Base-by-base conservation (phyloP, 257 asterid species). In the Lycium ferocissimum region DNA sequence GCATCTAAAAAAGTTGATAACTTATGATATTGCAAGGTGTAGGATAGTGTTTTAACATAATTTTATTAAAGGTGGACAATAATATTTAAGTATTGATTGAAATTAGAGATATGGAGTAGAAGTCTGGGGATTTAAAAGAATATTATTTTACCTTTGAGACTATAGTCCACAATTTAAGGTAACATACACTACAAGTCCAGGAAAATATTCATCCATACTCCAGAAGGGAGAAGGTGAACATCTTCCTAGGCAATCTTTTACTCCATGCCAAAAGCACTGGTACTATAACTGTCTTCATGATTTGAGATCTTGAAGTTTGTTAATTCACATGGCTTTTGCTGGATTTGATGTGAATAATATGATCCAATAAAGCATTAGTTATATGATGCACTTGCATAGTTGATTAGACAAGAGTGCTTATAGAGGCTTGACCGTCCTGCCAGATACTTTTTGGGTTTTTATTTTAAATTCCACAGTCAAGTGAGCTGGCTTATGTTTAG, bases 401-500 rank as follows among this genome's bases (percentile, higher is more conserved):
- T 51, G 63, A 76, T 51, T 76, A 76, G 63, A 14, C 26, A 78
- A 51, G 33, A 53, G 49, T 18, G 45, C 40, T 3, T 78, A 26
- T 15, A 76, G 63, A 76, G 62, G 38, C 65, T 13, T 22, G 63
- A 51, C 47, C 49, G 33, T 78, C 33, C 66, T 78, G 17, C 49
- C 49, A 1, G 49, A 78, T 78, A 8, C 66, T 33, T 33, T 7
- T 15, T 78, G 47, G 5, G n/a, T 51, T 78, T 33, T 53, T 26
- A 26, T 26, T 37, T 13, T 78, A 13, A 33, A 58, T 78, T 78
- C 82, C 49, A 2, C 1, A 13, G 62, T 14, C 63, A 33, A 78
- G 82, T 76, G 45, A 78, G 51, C 82, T 78, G 82, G 33, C 66
- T 7, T 17, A 53, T 51, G 9, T 53, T 53, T 53, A 14, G 18